Evolutionary conservation across 2,329 filamentous ascomycete species (phyloP).

Genomic region (Aureobasidium subglaciale): DNA sequence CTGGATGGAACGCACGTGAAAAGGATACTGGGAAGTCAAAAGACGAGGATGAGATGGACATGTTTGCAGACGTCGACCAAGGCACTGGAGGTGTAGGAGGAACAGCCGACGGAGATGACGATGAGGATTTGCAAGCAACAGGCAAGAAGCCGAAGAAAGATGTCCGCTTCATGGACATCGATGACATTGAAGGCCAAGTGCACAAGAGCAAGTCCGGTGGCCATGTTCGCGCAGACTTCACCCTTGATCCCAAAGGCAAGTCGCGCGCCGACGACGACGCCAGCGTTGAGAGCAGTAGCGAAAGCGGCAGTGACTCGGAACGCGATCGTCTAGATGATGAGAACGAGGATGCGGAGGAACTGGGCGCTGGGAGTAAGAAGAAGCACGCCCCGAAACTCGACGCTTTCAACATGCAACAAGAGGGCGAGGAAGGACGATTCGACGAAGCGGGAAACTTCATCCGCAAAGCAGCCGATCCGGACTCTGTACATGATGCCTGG

Average conservation of each 20-base stretch:
- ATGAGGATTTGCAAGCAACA: constrained; percentile 45
- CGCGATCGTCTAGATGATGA: constrained; percentile 59
- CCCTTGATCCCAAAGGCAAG: constrained; percentile 41
- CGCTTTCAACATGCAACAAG: constrained; percentile 86
- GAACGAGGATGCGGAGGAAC: constrained; percentile 75
- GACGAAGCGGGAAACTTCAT: constrained; percentile 89
- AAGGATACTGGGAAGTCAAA: constrained; percentile 39
- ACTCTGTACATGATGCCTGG: constrained; percentile 88
- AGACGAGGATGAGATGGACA: constrained; percentile 64
- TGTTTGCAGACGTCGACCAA: constrained; percentile 70
- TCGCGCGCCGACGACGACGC: constrained; percentile 46
- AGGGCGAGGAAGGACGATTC: constrained; percentile 88
- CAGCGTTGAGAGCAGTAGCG: constrained; percentile 54
- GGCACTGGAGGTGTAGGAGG: constrained; percentile 37
- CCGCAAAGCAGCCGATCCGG: constrained; percentile 78
- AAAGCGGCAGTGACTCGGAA: constrained; percentile 55
- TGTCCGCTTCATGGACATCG: constrained; percentile 52
- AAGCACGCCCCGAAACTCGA: constrained; percentile 89
- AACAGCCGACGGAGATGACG: constrained; percentile 43
- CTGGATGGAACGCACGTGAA: constrained; percentile 26
- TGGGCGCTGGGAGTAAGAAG: constrained; percentile 85
- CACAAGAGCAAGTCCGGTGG: constrained; percentile 65
- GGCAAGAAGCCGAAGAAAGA: constrained; percentile 57
- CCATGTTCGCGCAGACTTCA: constrained; percentile 55
- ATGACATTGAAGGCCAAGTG: constrained; percentile 75